phyloP scores from a whole-genome alignment of 2,329 filamentous ascomycete species.

The Aspergillus quadricinctus region DNA sequence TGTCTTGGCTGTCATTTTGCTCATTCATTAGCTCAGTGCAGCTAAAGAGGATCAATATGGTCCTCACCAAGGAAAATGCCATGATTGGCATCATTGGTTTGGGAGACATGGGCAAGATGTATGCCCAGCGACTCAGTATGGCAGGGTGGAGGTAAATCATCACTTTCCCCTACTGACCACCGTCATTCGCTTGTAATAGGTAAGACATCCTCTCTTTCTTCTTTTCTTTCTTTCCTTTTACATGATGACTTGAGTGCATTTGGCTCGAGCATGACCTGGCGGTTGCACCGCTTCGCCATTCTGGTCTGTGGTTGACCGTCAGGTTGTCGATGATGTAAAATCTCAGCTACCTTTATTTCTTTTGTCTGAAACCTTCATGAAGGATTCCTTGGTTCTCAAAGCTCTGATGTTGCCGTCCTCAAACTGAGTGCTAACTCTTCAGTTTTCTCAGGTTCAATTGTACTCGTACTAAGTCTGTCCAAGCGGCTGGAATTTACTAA shows the following conservation, averaged over 20 bases:
- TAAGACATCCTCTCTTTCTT: constrained; percentile 17
- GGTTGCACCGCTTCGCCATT: constrained; percentile 63
- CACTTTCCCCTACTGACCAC: not conserved
- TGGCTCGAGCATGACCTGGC: constrained; percentile 94
- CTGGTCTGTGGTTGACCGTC: constrained; percentile 59
- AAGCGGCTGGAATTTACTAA: not conserved
- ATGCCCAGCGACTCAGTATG: constrained; percentile 78
- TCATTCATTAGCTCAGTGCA: not conserved
- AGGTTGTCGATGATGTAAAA: constrained; percentile 94
- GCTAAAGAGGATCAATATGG: constrained; percentile 19
- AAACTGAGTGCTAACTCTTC: not conserved
- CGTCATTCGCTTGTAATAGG: constrained; percentile 24
- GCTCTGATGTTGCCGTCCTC: not conserved
- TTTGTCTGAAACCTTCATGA: constrained; percentile 67
- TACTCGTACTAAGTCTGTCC: not conserved
- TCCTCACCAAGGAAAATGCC: constrained; percentile 58
- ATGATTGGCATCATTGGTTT: constrained; percentile 94
- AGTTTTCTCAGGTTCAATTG: not conserved
- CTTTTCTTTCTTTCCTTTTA: constrained; percentile 16
- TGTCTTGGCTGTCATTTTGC: not conserved
- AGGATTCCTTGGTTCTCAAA: constrained; percentile 55
- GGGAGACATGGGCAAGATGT: constrained; percentile 99
- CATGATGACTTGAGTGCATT: constrained; percentile 99
- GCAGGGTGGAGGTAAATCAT: constrained; percentile 78
- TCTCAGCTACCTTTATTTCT: constrained; percentile 95